Conservation (phyloP, 176 grass and related monocot genomes). For the Panicum miliaceum region DNA sequence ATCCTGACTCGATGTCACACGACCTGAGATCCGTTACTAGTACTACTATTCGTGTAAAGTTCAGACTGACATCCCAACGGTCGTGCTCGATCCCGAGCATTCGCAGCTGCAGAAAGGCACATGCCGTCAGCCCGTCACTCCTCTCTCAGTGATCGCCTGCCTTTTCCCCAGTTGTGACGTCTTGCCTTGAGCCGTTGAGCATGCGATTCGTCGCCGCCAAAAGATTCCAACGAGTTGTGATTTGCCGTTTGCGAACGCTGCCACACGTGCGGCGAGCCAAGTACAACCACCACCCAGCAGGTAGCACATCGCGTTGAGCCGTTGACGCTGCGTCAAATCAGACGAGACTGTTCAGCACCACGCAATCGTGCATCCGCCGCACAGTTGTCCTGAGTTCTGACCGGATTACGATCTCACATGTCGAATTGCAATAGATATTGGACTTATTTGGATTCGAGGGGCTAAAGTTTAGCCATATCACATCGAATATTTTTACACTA, state of each 20-base stretch:
- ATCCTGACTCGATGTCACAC: too few relatives aligned
- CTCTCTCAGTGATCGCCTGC: not conserved
- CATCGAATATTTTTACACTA: too few relatives aligned
- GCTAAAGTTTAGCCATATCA: too few relatives aligned
- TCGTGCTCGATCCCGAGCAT: not conserved
- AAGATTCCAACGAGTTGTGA: not conserved
- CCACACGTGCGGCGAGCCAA: not conserved
- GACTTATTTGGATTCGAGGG: too few relatives aligned
- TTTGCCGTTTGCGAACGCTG: not conserved
- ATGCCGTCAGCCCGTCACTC: not conserved
- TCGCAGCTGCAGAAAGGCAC: not conserved
- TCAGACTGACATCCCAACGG: not conserved
- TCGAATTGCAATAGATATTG: too few relatives aligned
- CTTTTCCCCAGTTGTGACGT: not conserved
- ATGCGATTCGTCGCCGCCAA: not conserved
- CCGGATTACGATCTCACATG: too few relatives aligned
- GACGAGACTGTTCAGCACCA: not conserved
- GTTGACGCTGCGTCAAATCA: not conserved
- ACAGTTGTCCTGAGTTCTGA: too few relatives aligned
- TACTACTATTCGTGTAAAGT: too few relatives aligned
- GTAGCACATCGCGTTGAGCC: too few relatives aligned
- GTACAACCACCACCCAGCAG: not conserved
- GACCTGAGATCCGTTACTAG: too few relatives aligned
- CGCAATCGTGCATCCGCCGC: too few relatives aligned
- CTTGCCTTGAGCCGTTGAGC: not conserved